phyloP scores from a whole-genome alignment of 2,329 filamentous ascomycete genomes.

The Fusarium sp. region DNA sequence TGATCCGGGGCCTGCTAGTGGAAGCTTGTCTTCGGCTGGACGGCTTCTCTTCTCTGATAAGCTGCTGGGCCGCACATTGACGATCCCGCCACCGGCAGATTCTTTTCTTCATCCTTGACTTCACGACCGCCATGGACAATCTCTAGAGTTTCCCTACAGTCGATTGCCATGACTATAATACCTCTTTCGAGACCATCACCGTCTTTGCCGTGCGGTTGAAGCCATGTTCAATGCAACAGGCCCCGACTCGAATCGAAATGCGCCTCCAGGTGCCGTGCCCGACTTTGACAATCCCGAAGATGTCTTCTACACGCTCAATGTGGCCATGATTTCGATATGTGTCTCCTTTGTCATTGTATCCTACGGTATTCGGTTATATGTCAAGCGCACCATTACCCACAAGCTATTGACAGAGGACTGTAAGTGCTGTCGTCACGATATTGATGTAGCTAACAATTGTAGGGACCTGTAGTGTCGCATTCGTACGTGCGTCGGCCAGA shows the following conservation, averaged over 20 bases:
- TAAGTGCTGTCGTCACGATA: not conserved
- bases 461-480: conserved; percentile 37
- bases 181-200: not conserved
- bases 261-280: conserved; percentile 33
- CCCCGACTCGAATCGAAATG: conserved; percentile 39
- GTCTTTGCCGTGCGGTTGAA: not conserved
- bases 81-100: not conserved
- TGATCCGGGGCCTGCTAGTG: not conserved
- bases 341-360: conserved; percentile 12
- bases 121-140: not conserved
- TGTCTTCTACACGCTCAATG: conserved; percentile 35
- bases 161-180: conserved; percentile 13
- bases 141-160: not conserved
- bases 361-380: conserved; percentile 31
- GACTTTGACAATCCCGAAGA: conserved; percentile 32
- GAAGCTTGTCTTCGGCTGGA: not conserved
- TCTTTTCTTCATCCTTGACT: not conserved
- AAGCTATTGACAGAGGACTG: conserved; percentile 32
- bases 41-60: not conserved
- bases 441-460: conserved; percentile 1
- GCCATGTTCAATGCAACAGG: conserved; percentile 43
- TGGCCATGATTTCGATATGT: conserved; percentile 26
- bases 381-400: conserved; percentile 28
- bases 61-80: not conserved
- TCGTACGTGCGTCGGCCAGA: conserved; percentile 8